Base-by-base conservation (phyloP, 2,329 filamentous ascomycete species). In the Aspergillus neoniger region DNA sequence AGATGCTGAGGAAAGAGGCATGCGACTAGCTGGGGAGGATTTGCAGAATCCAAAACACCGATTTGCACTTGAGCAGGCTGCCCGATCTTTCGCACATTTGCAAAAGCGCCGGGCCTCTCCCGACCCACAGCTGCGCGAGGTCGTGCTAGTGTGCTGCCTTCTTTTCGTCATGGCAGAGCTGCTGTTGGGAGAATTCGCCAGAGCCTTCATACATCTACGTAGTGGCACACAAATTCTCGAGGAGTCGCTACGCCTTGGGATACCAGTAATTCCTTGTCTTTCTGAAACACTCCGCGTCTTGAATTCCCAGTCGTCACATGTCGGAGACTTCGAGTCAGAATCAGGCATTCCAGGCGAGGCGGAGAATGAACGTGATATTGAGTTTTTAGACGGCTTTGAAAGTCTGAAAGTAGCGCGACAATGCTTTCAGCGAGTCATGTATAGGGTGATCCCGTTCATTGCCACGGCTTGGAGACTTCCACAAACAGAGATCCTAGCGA, bases 91-190 rank as follows among this genome's bases (percentile, higher is more conserved):
- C 32, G 7, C 51, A 6, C 52, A 47, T 39, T 59, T 58, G n/a
- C 64, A 15, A 48, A 55, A 58, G 21, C 64, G 64, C 6, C 48
- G 55, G 4, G 25, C 52, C 12, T 66, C 64, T 4, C 47, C 57
- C 4, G 64, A 66, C 54, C 64, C 64, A 17, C 51, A 60, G 28
- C 39, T 52, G n/a, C 55, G 57, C 9, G 51, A 60, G 19, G 57
- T 65, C 17, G 47, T 64, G 5, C 53, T 66, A 3, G 17, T 59
- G 28, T 66, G 64, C 60, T 66, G 64, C 38, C 53, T 66, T 10
- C 58, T 66, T 15, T 66, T 65, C 47, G 55, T 64, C 6, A 21
- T 64, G 43, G 43, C 48, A 2, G 64, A 66, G 21, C 19, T 66
- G 21, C 36, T 64, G 23, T 49, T 54, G n/a, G 63, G 61, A 19